Evolutionary conservation across 2,329 filamentous ascomycete genomes (phyloP).

Genomic region (Monosporascus sp.): DNA sequence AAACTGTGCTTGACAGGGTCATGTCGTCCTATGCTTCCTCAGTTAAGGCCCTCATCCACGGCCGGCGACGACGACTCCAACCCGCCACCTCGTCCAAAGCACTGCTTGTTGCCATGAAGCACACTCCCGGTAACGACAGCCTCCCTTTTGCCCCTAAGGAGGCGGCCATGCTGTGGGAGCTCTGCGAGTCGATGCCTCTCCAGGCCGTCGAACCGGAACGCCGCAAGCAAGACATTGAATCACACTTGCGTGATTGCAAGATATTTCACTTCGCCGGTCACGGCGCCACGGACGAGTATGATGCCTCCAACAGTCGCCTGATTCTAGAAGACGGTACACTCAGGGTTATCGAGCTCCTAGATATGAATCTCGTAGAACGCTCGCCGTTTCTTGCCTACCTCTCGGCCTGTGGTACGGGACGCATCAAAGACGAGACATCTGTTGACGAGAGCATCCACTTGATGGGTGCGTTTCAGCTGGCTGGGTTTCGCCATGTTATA

Average conservation of each 20-base stretch:
- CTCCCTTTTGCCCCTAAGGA: conserved; percentile 10
- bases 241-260: conserved; percentile 17
- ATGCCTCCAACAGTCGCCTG: conserved; percentile 27
- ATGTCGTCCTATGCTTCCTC: conserved; percentile 34
- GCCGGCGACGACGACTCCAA: conserved; percentile 1
- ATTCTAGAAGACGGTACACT: conserved; percentile 17
- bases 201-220: conserved; percentile 1
- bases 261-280: conserved; percentile 40
- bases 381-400: conserved; percentile 31
- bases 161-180: conserved; percentile 7
- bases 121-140: conserved; percentile 14
- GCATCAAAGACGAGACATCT: conserved; percentile 14
- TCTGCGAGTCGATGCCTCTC: conserved; percentile 2
- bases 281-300: conserved; percentile 18
- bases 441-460: conserved; percentile 35
- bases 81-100: conserved; percentile 7
- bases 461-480: conserved; percentile 30
- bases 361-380: conserved; percentile 8
- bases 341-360: conserved; percentile 9
- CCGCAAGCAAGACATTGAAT: conserved; percentile 17
- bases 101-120: conserved; percentile 25
- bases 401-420: conserved; percentile 31
- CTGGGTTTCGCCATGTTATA: conserved; percentile 35
- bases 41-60: conserved; percentile 24
- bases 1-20: conserved; percentile 28